Conservation (phyloP, 139 green algal species). For the Mychonastes homosphaera region DNA sequence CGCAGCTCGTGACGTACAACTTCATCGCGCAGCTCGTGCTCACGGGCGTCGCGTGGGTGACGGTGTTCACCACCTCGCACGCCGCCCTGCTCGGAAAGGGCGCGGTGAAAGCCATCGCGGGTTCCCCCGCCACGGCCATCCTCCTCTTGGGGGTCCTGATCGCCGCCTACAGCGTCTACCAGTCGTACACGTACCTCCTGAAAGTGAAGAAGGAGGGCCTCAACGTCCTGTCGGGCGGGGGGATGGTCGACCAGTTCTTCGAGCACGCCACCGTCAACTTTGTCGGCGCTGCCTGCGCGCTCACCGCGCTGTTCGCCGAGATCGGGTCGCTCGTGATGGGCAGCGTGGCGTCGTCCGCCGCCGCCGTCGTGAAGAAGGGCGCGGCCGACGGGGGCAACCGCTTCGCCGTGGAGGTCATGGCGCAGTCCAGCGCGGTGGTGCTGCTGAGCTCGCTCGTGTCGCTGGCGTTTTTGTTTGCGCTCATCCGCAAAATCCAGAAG, state of each 20-base stretch:
- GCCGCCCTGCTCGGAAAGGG: background rate
- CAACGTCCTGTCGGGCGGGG: slow-evolving; percentile 13
- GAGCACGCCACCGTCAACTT: slow-evolving; percentile 22
- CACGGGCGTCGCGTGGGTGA: slow-evolving; percentile 18
- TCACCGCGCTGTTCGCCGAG: slow-evolving; percentile 16
- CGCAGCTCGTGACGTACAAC: slow-evolving; percentile 16
- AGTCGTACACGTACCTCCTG: slow-evolving; percentile 22
- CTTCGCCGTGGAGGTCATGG: slow-evolving; percentile 10
- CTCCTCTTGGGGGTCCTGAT: slow-evolving; percentile 19
- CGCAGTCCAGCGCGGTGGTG: slow-evolving; percentile 1
- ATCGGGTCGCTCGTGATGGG: slow-evolving; percentile 12
- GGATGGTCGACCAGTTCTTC: slow-evolving; percentile 19
- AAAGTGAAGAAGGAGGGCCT: slow-evolving; percentile 11
- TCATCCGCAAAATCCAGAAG: slow-evolving; percentile 28
- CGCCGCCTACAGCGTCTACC: slow-evolving; percentile 21
- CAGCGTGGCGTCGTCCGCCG: too few species aligned
- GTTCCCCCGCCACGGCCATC: slow-evolving; percentile 4
- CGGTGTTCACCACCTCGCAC: slow-evolving; percentile 22
- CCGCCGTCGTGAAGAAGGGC: too few species aligned
- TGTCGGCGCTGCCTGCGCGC: slow-evolving; percentile 9
- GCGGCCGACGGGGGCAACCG: background rate
- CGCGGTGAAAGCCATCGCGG: background rate
- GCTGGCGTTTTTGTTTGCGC: slow-evolving; percentile 18
- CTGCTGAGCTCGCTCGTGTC: slow-evolving; percentile 19
- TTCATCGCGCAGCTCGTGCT: slow-evolving; percentile 22